phyloP scores from a whole-genome alignment of 371 early-diverging fungal species.

The Apophysomyces elegans region DNA sequence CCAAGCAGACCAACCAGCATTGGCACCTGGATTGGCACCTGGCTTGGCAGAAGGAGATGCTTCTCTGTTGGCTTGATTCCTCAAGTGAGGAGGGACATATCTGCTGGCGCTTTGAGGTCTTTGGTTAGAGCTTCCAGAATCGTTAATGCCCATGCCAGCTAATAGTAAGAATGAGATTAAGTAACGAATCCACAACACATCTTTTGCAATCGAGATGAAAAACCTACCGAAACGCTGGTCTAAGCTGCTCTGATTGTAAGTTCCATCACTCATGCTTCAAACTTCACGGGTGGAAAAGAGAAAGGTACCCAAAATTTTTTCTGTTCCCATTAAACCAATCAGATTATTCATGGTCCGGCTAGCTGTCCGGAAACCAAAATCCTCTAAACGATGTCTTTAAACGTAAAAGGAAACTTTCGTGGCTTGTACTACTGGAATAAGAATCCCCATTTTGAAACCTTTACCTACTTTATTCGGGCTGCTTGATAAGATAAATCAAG shows the following conservation, averaged over 20 bases:
- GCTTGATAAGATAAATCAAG: too few species aligned
- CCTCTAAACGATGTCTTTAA: neutral
- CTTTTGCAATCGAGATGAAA: neutral
- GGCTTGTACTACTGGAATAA: too few species aligned
- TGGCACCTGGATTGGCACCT: conserved; percentile 28
- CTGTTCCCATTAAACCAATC: neutral
- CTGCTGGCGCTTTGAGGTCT: conserved; percentile 28
- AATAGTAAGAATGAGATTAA: conserved; percentile 17
- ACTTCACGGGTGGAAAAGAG: conserved; percentile 22
- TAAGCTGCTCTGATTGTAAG: conserved; percentile 62
- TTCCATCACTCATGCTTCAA: conserved; percentile 60
- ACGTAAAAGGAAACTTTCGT: neutral
- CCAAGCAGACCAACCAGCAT: conserved; percentile 26
- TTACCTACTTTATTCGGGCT: too few species aligned
- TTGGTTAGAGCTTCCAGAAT: conserved; percentile 26
- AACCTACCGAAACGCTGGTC: conserved; percentile 70
- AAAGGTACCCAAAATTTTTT: conserved; percentile 22
- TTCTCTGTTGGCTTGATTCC: conserved; percentile 28
- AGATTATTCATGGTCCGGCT: neutral
- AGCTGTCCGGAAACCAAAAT: neutral
- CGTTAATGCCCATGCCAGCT: conserved; percentile 76
- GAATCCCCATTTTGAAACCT: too few species aligned
- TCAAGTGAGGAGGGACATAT: conserved; percentile 65
- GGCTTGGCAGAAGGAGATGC: conserved; percentile 13
- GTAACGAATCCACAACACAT: neutral